Conservation (phyloP, 139 green algal genomes). For the Chloropicon primus region DNA sequence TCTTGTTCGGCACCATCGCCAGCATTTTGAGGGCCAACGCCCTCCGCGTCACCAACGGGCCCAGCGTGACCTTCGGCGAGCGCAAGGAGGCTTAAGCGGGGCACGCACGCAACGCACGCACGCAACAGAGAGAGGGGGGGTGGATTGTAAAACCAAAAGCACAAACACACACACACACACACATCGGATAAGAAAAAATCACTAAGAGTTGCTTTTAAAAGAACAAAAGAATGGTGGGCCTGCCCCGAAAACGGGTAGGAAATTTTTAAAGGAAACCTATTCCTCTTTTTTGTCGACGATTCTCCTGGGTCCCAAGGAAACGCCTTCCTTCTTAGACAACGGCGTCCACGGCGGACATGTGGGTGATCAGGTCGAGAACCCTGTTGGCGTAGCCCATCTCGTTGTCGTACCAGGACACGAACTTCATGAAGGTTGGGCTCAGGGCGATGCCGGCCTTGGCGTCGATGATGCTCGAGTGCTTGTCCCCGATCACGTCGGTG, state of each 20-base stretch:
- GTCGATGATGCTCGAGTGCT: conserved; percentile 68
- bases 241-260: no score
- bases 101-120: no score
- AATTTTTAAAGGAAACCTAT: no score
- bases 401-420: conserved; percentile 96
- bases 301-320: background rate
- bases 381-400: conserved; percentile 61
- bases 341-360: conserved; percentile 36
- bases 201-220: background rate
- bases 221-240: background rate
- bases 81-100: conserved; percentile 12
- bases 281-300: background rate
- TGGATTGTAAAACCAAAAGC: no score
- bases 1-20: conserved; percentile 75
- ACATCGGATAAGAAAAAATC: background rate
- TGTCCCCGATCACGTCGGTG: conserved; percentile 77
- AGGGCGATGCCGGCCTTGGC: conserved; percentile 78
- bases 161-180: no score
- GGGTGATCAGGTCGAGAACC: conserved; percentile 48
- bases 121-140: no score
- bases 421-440: conserved; percentile 78
- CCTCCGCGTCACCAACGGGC: conserved; percentile 61
- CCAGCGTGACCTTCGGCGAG: conserved; percentile 43
- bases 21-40: conserved; percentile 84
- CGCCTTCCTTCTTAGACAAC: conserved; percentile 9